Conservation (phyloP, 768 basidiomycete species). For the Rickenella mellea region DNA sequence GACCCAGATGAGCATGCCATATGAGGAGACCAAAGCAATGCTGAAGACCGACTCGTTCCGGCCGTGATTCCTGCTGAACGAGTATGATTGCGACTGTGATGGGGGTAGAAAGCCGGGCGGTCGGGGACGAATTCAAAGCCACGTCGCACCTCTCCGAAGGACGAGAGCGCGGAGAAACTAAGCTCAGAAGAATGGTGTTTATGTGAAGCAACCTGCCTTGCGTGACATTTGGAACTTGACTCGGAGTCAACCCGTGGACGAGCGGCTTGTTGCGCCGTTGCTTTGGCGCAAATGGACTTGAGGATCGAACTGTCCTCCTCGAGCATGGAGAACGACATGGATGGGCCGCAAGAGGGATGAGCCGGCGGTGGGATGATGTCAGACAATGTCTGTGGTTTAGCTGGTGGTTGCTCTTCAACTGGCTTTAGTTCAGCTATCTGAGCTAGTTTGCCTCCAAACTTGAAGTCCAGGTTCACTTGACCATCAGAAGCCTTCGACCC, state of each 20-base stretch:
- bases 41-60: constrained; percentile 57
- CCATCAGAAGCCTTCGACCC: constrained; percentile 64
- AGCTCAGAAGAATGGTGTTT: constrained; percentile 34
- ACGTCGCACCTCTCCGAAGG: constrained; percentile 70
- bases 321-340: constrained; percentile 34
- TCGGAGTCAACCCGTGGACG: constrained; percentile 35
- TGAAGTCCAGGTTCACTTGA: constrained; percentile 61
- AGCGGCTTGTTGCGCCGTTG: constrained; percentile 13
- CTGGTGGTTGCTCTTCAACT: constrained; percentile 6
- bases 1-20: constrained; percentile 59
- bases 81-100: constrained; percentile 22
- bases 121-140: constrained; percentile 64
- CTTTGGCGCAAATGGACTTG: too few species aligned
- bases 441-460: constrained; percentile 69
- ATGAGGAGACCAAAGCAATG: constrained; percentile 73
- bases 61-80: constrained; percentile 27
- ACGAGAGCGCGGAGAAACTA: constrained; percentile 65
- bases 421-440: constrained; percentile 6
- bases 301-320: too few species aligned
- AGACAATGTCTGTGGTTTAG: constrained; percentile 46
- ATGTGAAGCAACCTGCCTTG: constrained; percentile 17
- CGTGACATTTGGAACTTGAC: constrained; percentile 25
- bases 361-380: constrained; percentile 67
- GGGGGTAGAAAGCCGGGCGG: constrained; percentile 59
- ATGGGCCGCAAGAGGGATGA: constrained; percentile 36